These are phyloP conservation scores for Thielaviopsis populi DNA, from an alignment of 2,329 filamentous ascomycete genomes.

Conservation along the genomic window DNA sequence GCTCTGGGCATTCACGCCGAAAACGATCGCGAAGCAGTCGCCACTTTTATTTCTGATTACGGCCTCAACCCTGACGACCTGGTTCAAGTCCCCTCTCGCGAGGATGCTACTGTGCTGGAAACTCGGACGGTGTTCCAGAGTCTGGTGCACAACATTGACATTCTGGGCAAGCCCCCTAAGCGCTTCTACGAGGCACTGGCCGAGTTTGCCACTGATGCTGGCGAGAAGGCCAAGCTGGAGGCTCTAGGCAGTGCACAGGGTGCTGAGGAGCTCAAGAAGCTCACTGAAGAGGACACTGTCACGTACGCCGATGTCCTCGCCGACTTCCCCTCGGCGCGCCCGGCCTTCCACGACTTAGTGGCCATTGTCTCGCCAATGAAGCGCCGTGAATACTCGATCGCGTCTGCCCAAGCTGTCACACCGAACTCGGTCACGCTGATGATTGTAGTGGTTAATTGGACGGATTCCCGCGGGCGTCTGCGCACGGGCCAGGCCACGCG, in stretches of 20 bases:
- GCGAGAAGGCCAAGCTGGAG: conserved; percentile 66
- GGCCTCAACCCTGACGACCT: conserved; percentile 68
- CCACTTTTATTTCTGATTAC: conserved; percentile 80
- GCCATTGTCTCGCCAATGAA: conserved; percentile 84
- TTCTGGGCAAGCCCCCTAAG: conserved; percentile 93
- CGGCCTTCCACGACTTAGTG: conserved; percentile 73
- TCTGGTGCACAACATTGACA: conserved; percentile 82
- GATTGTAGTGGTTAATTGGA: conserved; percentile 95
- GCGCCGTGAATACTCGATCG: conserved; percentile 97
- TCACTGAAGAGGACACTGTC: conserved; percentile 76
- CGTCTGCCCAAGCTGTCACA: conserved; percentile 87
- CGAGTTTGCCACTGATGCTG: conserved; percentile 68
- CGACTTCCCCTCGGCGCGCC: conserved; percentile 81
- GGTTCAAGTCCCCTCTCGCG: conserved; percentile 80
- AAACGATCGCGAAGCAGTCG: conserved; percentile 67
- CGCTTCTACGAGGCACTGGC: conserved; percentile 90
- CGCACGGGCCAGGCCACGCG: conserved; percentile 87
- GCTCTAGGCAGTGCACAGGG: conserved; percentile 65
- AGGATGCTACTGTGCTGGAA: conserved; percentile 59
- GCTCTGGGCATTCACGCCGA: conserved; percentile 92
- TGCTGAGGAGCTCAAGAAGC: conserved; percentile 79
- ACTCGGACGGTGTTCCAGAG: conserved; percentile 88
- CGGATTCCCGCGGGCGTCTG: conserved; percentile 71
- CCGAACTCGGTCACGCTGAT: conserved; percentile 82
- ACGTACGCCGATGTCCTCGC: conserved; percentile 83